Base-by-base conservation (phyloP, 2,329 filamentous ascomycete species). In the Epichloe typhina region DNA sequence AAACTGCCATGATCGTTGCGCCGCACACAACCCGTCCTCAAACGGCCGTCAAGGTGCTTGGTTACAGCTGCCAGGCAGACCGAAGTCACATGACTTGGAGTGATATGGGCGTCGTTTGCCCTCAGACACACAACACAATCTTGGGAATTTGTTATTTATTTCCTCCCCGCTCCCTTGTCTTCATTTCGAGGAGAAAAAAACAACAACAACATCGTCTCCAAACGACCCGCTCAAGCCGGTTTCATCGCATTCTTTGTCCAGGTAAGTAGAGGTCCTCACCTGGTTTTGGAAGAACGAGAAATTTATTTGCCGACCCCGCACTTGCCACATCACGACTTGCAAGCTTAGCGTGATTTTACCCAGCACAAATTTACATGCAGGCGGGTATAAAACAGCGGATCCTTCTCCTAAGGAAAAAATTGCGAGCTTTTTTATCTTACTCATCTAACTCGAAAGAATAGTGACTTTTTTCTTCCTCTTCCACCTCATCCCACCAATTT, bases 301-400 rank as follows among this genome's bases (percentile, higher is more conserved):
- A 49, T 23, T 36, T 36, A 6, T 21, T 23, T 26, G 7, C 15
- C 19, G 33, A 49, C 47, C 47, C 47, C 40, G 47, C 47, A 49
- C 47, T 38, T 49, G 47, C 47, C 39, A 49, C 37, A 49, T 49
- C 47, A 49, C 38, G 47, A 41, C 38, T 49, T 35, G 17, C 13
- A 11, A 17, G n/a, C 40, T 44, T 44, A 49, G 47, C 47, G 33
- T 37, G 47, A 44, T 44, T 49, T 38, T 26, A 26, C 39, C 47
- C 47, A 49, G 26, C 47, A 43, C 33, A 49, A 49, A 35, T 43
- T 43, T n/a, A 33, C 36, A 19, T 38, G n/a, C 47, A 44, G 13
- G 31, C 40, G 39, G 41, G 40, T 37, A 49, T 44, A 49, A 49
- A 49, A 44, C 38, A 49, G 47, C 47, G 47, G 39, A 49, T 17